phyloP scores from a whole-genome alignment of 2,329 filamentous ascomycete genomes.

The Colletotrichum gigasporum region DNA sequence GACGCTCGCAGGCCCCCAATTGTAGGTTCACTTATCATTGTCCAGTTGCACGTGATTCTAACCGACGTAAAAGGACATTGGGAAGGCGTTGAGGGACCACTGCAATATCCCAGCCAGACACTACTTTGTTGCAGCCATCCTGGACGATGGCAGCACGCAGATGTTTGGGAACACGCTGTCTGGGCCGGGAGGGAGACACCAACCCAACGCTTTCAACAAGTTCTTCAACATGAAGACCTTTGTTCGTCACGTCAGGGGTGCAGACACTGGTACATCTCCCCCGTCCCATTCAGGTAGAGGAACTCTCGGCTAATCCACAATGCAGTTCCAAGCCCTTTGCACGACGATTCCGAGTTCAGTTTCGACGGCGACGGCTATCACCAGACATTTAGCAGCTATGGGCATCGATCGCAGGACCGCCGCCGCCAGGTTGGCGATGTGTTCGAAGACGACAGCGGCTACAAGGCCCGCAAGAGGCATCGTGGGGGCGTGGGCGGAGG shows the following conservation, averaged over 20 bases:
- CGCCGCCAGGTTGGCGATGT: slow-evolving; percentile 37
- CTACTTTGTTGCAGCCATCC: slow-evolving; percentile 62
- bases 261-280: slow-evolving; percentile 48
- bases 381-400: slow-evolving; percentile 33
- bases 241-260: slow-evolving; percentile 43
- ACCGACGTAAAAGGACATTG: slow-evolving; percentile 53
- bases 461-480: slow-evolving; percentile 48
- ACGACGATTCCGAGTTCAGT: slow-evolving; percentile 41
- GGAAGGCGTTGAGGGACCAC: slow-evolving; percentile 59
- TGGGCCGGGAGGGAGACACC: slow-evolving; percentile 48
- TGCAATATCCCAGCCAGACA: slow-evolving; percentile 60
- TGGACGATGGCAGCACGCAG: slow-evolving; percentile 56
- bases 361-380: slow-evolving; percentile 32
- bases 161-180: slow-evolving; percentile 47
- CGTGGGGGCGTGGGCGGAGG: slow-evolving; percentile 33
- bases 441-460: slow-evolving; percentile 40
- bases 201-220: slow-evolving; percentile 49
- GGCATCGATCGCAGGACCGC: slow-evolving; percentile 37
- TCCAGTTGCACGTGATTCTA: background rate
- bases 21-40: slow-evolving; percentile 10
- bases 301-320: slow-evolving; percentile 3
- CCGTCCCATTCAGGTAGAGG: background rate
- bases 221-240: slow-evolving; percentile 59
- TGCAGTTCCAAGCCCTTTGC: slow-evolving; percentile 43
- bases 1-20: slow-evolving; percentile 31